A percentile compares a stretch with the other conserved stretches of the same genome.
phyloP scores from a whole-genome alignment of 306 rosid genomes.

The Psophocarpus tetragonolobus region DNA sequence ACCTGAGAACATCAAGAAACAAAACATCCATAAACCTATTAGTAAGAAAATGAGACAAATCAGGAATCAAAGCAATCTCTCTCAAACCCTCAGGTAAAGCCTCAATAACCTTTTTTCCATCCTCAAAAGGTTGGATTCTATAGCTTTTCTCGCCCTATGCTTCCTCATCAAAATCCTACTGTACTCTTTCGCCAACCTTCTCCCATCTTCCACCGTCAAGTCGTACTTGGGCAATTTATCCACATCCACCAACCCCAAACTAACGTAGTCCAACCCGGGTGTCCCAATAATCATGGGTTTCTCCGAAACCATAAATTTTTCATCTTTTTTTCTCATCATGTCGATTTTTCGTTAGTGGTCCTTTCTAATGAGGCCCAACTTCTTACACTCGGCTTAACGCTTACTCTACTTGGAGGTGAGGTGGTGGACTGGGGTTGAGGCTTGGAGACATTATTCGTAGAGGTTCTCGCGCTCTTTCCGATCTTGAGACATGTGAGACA shows the following conservation, averaged over 20 bases:
- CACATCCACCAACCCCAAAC: constrained; percentile 78
- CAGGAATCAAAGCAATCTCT: constrained; percentile 83
- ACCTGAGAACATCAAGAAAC: too few relatives aligned
- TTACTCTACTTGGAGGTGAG: constrained; percentile 45
- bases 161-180: constrained; percentile 83
- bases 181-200: constrained; percentile 84
- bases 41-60: constrained; percentile 65
- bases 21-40: constrained; percentile 81
- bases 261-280: constrained; percentile 68
- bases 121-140: constrained; percentile 61
- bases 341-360: constrained; percentile 73
- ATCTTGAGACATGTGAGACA: constrained; percentile 42
- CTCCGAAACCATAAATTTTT: constrained; percentile 53
- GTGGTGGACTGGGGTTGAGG: constrained; percentile 70
- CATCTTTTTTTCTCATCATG: constrained; percentile 52
- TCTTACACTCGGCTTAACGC: constrained; percentile 71
- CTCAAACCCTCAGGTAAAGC: constrained; percentile 76
- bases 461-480: constrained; percentile 58
- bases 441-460: constrained; percentile 64
- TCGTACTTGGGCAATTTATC: constrained; percentile 72
- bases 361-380: constrained; percentile 83
- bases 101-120: constrained; percentile 77
- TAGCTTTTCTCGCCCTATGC: constrained; percentile 78
- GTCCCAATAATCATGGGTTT: constrained; percentile 68
- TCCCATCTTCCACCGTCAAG: constrained; percentile 76